A percentile compares a stretch with the other conserved stretches of the same genome.
phyloP scores from a whole-genome alignment of 805 yeast genomes.

The Metschnikowia similis region DNA sequence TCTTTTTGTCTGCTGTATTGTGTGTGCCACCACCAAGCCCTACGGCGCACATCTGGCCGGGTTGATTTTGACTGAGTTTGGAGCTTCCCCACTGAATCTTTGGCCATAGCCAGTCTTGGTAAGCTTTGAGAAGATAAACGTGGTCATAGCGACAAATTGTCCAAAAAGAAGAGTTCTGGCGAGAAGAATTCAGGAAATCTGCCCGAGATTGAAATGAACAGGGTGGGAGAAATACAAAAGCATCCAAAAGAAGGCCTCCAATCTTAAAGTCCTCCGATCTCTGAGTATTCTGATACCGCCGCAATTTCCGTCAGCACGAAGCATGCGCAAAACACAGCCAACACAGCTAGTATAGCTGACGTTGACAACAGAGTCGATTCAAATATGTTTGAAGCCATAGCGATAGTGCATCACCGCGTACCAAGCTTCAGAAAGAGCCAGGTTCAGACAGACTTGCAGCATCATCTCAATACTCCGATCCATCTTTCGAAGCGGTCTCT shows the following conservation, averaged over 20 bases:
- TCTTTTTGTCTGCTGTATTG: constrained; percentile 51
- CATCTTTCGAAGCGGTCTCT: constrained; percentile 22
- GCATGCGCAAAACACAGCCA: too few relatives aligned
- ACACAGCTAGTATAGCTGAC: too few relatives aligned
- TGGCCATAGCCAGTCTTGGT: constrained; percentile 57
- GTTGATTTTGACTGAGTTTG: constrained; percentile 53
- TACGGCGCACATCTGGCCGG: constrained; percentile 55
- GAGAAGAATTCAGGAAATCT: too few relatives aligned
- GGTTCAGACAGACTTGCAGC: too few relatives aligned
- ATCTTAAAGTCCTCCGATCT: neutral
- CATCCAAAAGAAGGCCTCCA: too few relatives aligned
- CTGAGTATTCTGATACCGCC: neutral
- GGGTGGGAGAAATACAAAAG: too few relatives aligned
- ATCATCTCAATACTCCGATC: neutral
- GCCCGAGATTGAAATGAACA: too few relatives aligned
- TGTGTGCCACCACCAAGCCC: constrained; percentile 48
- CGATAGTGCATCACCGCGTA: neutral
- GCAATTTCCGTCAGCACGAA: neutral
- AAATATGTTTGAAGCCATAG: neutral
- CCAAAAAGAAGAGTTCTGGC: neutral
- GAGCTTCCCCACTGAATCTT: constrained; percentile 56
- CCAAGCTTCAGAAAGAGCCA: neutral
- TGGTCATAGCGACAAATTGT: too few relatives aligned
- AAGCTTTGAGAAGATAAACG: constrained; percentile 36
- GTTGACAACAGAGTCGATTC: neutral